These are phyloP conservation scores for Phytopythium vexans DNA, from an alignment of 352 stramenopile species.

Conservation along the genomic window DNA sequence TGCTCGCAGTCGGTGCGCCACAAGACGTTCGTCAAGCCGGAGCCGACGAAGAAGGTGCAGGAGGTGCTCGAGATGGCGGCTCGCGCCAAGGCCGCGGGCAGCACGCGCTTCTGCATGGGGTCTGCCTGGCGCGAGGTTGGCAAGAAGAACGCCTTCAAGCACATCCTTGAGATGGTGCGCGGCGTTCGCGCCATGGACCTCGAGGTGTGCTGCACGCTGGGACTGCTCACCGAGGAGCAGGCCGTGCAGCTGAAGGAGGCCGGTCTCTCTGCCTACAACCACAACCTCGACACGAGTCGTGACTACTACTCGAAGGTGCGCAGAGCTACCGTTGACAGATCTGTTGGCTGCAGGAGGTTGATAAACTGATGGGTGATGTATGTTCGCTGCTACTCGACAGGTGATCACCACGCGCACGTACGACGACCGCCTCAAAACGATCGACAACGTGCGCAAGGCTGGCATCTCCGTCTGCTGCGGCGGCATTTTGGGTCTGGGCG, in stretches of 20 bases:
- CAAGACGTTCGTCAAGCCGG: slow-evolving; percentile 99
- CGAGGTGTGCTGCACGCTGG: slow-evolving; percentile 96
- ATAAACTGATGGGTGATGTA: too few species aligned
- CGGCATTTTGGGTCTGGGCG: slow-evolving; percentile 96
- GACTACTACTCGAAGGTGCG: slow-evolving; percentile 94
- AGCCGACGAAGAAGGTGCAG: slow-evolving; percentile 95
- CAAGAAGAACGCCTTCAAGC: slow-evolving; percentile 98
- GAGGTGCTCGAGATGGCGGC: slow-evolving; percentile 95
- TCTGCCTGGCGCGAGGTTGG: slow-evolving; percentile 97
- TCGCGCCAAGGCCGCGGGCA: slow-evolving; percentile 94
- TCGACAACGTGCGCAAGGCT: slow-evolving; percentile 96
- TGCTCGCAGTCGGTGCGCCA: slow-evolving; percentile 95
- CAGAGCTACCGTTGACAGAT: too few species aligned
- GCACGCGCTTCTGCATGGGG: slow-evolving; percentile 98
- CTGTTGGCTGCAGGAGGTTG: background rate
- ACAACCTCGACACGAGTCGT: slow-evolving; percentile 97
- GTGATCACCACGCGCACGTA: slow-evolving; percentile 96
- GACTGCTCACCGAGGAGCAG: slow-evolving; percentile 96
- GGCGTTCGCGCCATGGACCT: slow-evolving; percentile 91
- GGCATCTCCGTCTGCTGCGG: slow-evolving; percentile 97
- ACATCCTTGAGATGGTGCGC: slow-evolving; percentile 97
- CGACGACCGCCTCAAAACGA: slow-evolving; percentile 95
- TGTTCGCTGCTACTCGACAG: slow-evolving; percentile 4
- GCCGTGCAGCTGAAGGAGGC: slow-evolving; percentile 96
- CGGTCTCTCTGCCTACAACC: slow-evolving; percentile 98